These are phyloP conservation scores for Neurospora tetrasperma DNA, from an alignment of 495 filamentous ascomycete genomes.

Conservation along the genomic window DNA sequence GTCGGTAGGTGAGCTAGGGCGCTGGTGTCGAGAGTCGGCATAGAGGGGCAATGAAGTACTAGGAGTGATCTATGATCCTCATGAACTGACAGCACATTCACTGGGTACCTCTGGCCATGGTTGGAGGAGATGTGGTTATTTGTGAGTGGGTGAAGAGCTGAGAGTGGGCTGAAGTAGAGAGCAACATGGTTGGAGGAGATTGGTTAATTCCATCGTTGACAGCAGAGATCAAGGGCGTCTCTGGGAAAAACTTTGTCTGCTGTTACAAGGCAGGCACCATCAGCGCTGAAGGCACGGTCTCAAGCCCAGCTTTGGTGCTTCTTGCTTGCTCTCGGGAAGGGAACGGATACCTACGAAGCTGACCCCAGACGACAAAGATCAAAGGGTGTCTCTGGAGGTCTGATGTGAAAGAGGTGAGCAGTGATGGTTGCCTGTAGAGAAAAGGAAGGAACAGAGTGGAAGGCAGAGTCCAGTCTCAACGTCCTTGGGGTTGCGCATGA, in stretches of 20 bases:
- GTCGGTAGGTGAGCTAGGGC: no score
- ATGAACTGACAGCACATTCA: background rate
- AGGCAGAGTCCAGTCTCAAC: background rate
- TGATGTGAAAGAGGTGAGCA: background rate
- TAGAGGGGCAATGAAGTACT: no score
- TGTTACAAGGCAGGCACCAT: constrained; percentile 61
- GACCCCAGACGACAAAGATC: background rate
- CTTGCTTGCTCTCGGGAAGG: constrained; percentile 19
- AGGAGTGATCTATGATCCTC: no score
- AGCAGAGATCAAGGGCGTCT: no score
- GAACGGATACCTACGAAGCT: background rate
- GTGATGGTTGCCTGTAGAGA: background rate
- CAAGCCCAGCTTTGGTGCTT: constrained; percentile 97
- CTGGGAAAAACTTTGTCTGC: no score
- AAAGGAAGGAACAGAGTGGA: background rate
- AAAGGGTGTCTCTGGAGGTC: background rate
- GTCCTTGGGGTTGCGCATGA: background rate
- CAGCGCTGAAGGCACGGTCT: constrained; percentile 97
- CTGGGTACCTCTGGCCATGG: background rate
- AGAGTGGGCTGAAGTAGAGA: no score
- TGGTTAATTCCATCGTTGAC: background rate
- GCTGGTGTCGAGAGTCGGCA: no score
- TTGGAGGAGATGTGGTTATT: no score
- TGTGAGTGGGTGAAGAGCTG: no score
- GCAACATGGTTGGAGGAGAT: background rate